These are phyloP conservation scores for Hypomontagnella submonticulosa DNA, from an alignment of 495 filamentous ascomycete genomes.

Conservation along the genomic window DNA sequence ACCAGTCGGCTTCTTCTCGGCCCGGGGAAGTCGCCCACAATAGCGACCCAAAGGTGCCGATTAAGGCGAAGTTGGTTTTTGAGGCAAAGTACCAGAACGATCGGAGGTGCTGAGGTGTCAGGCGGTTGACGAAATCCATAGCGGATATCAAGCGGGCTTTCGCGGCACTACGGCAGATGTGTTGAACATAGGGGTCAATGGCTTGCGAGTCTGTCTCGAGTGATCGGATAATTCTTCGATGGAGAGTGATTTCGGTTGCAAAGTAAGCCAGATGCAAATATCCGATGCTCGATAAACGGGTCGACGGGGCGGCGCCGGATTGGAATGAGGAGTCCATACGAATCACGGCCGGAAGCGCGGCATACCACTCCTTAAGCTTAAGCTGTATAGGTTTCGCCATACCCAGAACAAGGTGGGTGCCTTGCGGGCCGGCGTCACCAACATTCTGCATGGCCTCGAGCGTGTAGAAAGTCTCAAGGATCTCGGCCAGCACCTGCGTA, in stretches of 20 bases:
- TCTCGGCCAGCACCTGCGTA: conserved; percentile 79
- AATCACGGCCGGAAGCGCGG: conserved; percentile 69
- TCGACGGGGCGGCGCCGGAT: conserved; percentile 42
- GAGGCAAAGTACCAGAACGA: conserved; percentile 87
- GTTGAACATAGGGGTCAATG: conserved; percentile 78
- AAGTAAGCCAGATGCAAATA: conserved; percentile 87
- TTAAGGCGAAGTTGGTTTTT: conserved; percentile 82
- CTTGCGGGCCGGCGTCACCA: conserved; percentile 60
- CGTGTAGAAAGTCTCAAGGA: conserved; percentile 84
- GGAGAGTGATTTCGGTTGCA: conserved; percentile 85
- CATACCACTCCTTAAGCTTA: conserved; percentile 84
- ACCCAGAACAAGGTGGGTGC: conserved; percentile 72
- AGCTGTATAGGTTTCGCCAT: conserved; percentile 86
- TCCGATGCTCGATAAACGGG: conserved; percentile 69
- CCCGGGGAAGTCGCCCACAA: conserved; percentile 88
- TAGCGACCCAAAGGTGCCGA: conserved; percentile 82
- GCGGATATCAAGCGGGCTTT: conserved; percentile 81
- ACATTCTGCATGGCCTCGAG: conserved; percentile 67
- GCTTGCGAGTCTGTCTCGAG: conserved; percentile 59
- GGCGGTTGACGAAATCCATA: conserved; percentile 81
- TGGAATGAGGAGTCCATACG: conserved; percentile 71
- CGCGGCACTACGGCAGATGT: conserved; percentile 94
- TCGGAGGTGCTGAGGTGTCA: conserved; percentile 75
- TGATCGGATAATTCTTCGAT: conserved; percentile 82
- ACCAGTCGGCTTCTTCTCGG: conserved; percentile 95